Evolutionary conservation across 768 basidiomycete genomes (phyloP).

Genomic region (Gelatoporia subvermispora): DNA sequence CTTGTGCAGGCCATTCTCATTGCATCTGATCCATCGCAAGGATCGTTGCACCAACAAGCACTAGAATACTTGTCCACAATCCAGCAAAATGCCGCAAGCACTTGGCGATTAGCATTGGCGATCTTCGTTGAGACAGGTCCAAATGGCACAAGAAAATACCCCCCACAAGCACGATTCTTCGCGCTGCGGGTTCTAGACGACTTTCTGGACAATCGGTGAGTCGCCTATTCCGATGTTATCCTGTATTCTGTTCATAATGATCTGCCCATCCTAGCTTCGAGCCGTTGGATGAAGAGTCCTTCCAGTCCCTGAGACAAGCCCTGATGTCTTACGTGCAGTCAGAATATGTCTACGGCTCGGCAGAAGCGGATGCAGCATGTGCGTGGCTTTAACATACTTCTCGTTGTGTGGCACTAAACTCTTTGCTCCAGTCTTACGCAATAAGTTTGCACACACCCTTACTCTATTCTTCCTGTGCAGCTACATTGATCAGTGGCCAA

Average conservation of each 20-base stretch:
- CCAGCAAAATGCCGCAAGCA: constrained; percentile 67
- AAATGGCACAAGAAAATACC: constrained; percentile 63
- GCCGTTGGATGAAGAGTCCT: constrained; percentile 63
- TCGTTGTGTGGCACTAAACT: constrained; percentile 4
- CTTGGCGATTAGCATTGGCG: constrained; percentile 78
- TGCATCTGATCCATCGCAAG: constrained; percentile 76
- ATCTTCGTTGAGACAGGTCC: constrained; percentile 62
- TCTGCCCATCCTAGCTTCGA: constrained; percentile 43
- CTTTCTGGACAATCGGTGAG: constrained; percentile 79
- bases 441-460: constrained; percentile 91
- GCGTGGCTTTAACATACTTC: constrained; percentile 30
- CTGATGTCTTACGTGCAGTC: constrained; percentile 79
- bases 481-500: constrained; percentile 81
- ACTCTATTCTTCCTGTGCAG: constrained; percentile 86
- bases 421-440: constrained; percentile 65
- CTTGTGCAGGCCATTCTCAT: constrained; percentile 83
- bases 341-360: constrained; percentile 82
- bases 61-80: constrained; percentile 76
- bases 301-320: constrained; percentile 68
- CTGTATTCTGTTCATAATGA: neutral
- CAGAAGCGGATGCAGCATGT: constrained; percentile 82
- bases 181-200: constrained; percentile 78
- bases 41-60: constrained; percentile 76
- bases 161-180: constrained; percentile 72
- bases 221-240: constrained; percentile 7